Evolutionary conservation across 768 basidiomycete genomes (phyloP).

Genomic region (Boletus pseudopeckii): DNA sequence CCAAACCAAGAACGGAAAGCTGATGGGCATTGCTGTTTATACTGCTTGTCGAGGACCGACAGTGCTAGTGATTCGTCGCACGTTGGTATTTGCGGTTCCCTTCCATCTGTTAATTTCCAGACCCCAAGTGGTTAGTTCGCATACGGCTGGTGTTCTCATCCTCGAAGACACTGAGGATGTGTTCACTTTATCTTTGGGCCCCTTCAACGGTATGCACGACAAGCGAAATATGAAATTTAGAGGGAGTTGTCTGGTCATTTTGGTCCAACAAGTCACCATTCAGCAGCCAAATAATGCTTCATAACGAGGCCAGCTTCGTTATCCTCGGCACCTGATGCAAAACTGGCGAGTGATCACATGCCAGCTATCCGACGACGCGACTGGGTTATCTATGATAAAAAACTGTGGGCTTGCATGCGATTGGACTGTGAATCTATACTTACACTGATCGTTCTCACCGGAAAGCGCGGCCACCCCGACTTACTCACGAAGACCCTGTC

Average conservation of each 20-base stretch:
- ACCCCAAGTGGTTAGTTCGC: background rate
- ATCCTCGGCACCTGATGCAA: background rate
- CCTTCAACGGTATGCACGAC: background rate
- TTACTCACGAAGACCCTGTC: background rate
- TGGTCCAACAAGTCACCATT: background rate
- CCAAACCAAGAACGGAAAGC: conserved; percentile 60
- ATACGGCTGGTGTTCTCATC: background rate
- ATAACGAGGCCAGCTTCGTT: background rate
- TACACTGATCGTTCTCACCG: background rate
- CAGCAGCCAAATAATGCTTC: background rate
- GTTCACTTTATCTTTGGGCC: background rate
- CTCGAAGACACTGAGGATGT: background rate
- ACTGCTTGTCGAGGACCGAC: background rate
- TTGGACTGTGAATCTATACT: background rate
- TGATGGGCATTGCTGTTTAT: conserved; percentile 35
- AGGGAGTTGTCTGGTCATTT: background rate
- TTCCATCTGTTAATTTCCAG: background rate
- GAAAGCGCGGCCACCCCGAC: background rate
- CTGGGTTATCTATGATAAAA: background rate
- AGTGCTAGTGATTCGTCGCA: background rate
- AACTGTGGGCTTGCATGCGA: background rate
- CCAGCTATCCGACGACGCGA: background rate
- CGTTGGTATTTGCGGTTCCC: background rate
- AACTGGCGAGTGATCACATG: background rate
- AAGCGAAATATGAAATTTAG: background rate